phyloP scores from a whole-genome alignment of 352 stramenopile species.

The Peronospora belbahrii region DNA sequence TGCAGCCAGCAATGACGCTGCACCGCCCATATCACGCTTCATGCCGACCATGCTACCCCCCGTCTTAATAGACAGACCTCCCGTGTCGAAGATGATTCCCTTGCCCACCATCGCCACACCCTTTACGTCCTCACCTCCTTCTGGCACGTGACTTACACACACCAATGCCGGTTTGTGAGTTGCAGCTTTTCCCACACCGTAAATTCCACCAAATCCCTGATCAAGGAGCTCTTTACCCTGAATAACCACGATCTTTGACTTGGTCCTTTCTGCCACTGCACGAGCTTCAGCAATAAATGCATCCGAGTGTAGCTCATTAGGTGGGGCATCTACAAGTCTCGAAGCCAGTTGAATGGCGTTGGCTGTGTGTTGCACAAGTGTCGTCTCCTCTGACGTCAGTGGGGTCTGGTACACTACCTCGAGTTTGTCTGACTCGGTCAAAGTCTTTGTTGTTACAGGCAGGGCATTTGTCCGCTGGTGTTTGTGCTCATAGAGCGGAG shows the following conservation, averaged over 20 bases:
- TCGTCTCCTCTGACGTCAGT: conserved; percentile 22
- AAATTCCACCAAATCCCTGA: conserved; percentile 88
- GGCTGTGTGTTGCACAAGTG: conserved; percentile 50
- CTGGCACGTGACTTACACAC: conserved; percentile 80
- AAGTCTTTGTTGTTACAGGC: conserved; percentile 9
- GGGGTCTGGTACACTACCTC: conserved; percentile 44
- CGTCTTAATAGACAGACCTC: conserved; percentile 91
- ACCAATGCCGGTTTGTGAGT: conserved; percentile 85
- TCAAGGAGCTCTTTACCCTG: conserved; percentile 85
- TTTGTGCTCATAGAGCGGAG: conserved; percentile 52
- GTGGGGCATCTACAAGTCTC: conserved; percentile 85
- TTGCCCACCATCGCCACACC: conserved; percentile 89
- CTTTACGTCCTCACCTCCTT: conserved; percentile 23
- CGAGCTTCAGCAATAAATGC: conserved; percentile 81
- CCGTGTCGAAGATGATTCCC: conserved; percentile 96
- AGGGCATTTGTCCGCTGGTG: conserved; percentile 28
- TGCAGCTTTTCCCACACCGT: conserved; percentile 88
- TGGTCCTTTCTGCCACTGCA: conserved; percentile 52
- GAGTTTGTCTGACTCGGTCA: conserved; percentile 32
- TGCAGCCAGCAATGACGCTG: conserved; percentile 44
- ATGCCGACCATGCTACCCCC: conserved; percentile 85
- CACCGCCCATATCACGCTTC: conserved; percentile 93
- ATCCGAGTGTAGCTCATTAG: conserved; percentile 88
- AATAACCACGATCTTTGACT: conserved; percentile 70
- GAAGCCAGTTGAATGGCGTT: conserved; percentile 81